Evolutionary conservation across 2,329 filamentous ascomycete genomes (phyloP).

Genomic region (Aspergillus nomiae): DNA sequence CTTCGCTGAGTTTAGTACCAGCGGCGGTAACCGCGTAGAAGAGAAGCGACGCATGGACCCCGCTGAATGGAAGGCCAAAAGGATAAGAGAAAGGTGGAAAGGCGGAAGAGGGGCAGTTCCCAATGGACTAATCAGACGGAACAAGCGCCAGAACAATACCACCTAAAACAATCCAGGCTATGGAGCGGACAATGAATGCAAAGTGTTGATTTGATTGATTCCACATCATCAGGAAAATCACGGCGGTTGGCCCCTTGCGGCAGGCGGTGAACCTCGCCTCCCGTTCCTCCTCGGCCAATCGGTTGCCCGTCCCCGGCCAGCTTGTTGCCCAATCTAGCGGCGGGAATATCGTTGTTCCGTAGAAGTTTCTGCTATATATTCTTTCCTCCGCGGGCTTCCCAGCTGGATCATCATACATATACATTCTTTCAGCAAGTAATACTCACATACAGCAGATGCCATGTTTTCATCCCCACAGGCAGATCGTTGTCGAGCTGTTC

Average conservation of each 20-base stretch:
- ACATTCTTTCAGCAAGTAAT: conserved; percentile 32
- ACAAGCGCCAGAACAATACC: conserved; percentile 4
- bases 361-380: conserved; percentile 22
- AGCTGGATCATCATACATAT: conserved; percentile 20
- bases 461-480: conserved; percentile 19
- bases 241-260: neutral
- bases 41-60: conserved; percentile 37
- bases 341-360: conserved; percentile 5
- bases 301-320: neutral
- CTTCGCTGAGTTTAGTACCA: conserved; percentile 35
- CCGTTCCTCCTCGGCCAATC: neutral
- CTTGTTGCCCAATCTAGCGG: neutral
- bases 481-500: conserved; percentile 30
- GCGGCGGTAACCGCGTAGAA: conserved; percentile 31
- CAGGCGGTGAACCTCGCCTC: neutral
- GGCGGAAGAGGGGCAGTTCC: neutral
- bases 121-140: conserved; percentile 5
- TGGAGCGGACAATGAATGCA: neutral
- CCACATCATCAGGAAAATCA: neutral
- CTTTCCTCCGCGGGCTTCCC: conserved; percentile 14
- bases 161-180: neutral
- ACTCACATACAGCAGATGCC: conserved; percentile 30
- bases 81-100: conserved; percentile 1
- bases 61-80: conserved; percentile 17
- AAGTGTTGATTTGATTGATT: neutral